A percentile compares a stretch with the other conserved stretches of the same genome.
Conservation (phyloP, 768 basidiomycete genomes). For the Lentinula boryana region DNA sequence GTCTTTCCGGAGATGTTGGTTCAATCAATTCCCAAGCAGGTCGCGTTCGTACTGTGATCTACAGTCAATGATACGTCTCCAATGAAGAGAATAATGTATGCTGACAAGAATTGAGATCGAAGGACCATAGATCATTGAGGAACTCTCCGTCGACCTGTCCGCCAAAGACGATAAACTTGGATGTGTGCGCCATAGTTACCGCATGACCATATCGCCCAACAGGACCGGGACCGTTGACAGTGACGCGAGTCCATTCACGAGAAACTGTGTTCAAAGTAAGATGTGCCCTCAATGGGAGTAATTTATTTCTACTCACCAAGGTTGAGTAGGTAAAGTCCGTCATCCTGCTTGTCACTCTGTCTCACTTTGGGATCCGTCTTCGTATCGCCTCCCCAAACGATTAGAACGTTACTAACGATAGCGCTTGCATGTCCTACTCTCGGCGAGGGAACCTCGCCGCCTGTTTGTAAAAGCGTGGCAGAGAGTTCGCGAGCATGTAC, state of each 20-base stretch:
- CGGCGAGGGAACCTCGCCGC: constrained; percentile 81
- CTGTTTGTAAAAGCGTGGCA: constrained; percentile 79
- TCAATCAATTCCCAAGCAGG: constrained; percentile 81
- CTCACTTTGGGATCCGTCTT: constrained; percentile 64
- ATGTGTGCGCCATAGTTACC: constrained; percentile 79
- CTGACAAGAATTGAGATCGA: constrained; percentile 92
- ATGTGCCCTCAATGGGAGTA: neutral
- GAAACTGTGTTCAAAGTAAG: constrained; percentile 48
- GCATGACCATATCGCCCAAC: constrained; percentile 94
- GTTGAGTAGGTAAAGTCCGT: constrained; percentile 90
- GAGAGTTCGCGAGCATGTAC: constrained; percentile 76
- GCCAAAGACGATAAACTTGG: constrained; percentile 92
- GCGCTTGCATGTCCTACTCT: constrained; percentile 97
- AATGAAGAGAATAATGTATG: constrained; percentile 4
- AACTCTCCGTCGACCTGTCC: constrained; percentile 95
- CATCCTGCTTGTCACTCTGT: constrained; percentile 76
- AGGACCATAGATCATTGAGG: constrained; percentile 92
- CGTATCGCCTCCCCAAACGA: constrained; percentile 98
- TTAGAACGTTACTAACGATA: constrained; percentile 90
- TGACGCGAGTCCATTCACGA: constrained; percentile 90
- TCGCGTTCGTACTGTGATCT: constrained; percentile 65
- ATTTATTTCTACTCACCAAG: constrained; percentile 58
- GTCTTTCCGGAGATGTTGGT: constrained; percentile 51
- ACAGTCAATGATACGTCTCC: constrained; percentile 1
- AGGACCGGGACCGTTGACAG: constrained; percentile 71